Base-by-base conservation (phyloP, 31 red algal genomes). In the Odonthalia washingtoniensis region DNA sequence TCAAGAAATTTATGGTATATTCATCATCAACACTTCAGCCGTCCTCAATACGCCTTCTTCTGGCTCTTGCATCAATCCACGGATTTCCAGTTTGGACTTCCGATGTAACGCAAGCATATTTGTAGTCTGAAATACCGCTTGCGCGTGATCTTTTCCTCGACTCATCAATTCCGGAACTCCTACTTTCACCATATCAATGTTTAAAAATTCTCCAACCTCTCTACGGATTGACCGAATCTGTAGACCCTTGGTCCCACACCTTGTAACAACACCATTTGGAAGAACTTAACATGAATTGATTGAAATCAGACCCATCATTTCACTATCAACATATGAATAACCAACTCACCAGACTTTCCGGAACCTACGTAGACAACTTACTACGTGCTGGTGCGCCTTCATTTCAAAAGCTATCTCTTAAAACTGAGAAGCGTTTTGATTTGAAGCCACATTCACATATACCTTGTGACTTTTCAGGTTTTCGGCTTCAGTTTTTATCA, bases 41-140 rank as follows among this genome's bases (percentile, higher is more conserved):
- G 30, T 32, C 40, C 1, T 91, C 72, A 2, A 78, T 78, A 17
- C 32, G 63, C 17, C 72, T 91, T 26, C 45, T 85, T 4, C 30
- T 91, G 1, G 69, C 80, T 3, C 18, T 85, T 2, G 73, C 72
- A n/a, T 40, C 65, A 40, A 67, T 82, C 26, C 21, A 65, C 27
- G 66, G 68, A 6, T 90, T 82, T 35, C 0, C 75, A 0, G 21
- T 90, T 5, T 82, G 87, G 66, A 90, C 70, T 42, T 4, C 79
- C 24, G 89, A 91, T 38, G 79, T 84, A 12, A 30, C 61, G 27
- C 6, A 85, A 49, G 89, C 89, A 1, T 91, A 91, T 46, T 72
- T 91, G 61, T 2, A 91, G 44, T 79, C 72, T 17, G 73, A 30
- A 16, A 70, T 84, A 63, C 73, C n/a, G 32, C 40, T 91, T 62